Conservation (phyloP, 225 moss, liverwort and hornwort genomes). For the Marchantia polymorpha region DNA sequence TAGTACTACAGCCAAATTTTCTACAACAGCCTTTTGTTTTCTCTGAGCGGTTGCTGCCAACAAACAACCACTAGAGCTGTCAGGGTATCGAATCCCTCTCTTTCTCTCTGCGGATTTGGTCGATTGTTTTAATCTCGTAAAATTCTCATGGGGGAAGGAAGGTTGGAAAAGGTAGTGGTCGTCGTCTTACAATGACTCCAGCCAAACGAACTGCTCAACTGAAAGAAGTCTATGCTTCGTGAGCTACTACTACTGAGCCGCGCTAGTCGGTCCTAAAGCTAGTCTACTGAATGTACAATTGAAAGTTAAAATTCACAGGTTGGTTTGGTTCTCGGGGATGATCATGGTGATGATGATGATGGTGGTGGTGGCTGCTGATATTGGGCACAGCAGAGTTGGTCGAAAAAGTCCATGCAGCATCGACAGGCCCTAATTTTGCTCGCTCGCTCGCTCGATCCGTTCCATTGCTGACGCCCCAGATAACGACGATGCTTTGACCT, state of each 20-base stretch:
- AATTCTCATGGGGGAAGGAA: not conserved
- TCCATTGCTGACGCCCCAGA: not conserved
- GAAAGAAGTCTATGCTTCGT: too few species aligned
- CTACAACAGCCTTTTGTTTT: not conserved
- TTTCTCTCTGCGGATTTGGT: not conserved
- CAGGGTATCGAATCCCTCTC: not conserved
- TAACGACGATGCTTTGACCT: not conserved
- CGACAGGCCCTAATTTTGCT: not conserved
- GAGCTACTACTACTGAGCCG: not conserved
- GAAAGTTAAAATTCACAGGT: slow-evolving; percentile 26
- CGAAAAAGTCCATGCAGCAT: slow-evolving; percentile 26
- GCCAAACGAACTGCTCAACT: slow-evolving; percentile 12
- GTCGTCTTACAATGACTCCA: slow-evolving; percentile 1
- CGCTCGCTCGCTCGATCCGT: not conserved
- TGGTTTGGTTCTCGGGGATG: slow-evolving; percentile 9
- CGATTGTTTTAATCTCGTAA: not conserved
- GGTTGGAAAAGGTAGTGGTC: not conserved
- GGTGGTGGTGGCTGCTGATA: not conserved
- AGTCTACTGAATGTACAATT: slow-evolving; percentile 38
- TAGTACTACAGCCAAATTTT: not conserved
- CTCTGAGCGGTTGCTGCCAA: not conserved
- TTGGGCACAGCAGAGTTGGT: slow-evolving; percentile 26
- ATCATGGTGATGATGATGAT: not conserved
- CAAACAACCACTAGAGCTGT: not conserved
- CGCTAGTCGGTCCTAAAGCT: slow-evolving; percentile 13